Percentiles rank a stretch among this genome's conserved stretches.
These are phyloP conservation scores for Betula pendula DNA, from an alignment of 306 rosid genomes.

Conservation along the genomic window DNA sequence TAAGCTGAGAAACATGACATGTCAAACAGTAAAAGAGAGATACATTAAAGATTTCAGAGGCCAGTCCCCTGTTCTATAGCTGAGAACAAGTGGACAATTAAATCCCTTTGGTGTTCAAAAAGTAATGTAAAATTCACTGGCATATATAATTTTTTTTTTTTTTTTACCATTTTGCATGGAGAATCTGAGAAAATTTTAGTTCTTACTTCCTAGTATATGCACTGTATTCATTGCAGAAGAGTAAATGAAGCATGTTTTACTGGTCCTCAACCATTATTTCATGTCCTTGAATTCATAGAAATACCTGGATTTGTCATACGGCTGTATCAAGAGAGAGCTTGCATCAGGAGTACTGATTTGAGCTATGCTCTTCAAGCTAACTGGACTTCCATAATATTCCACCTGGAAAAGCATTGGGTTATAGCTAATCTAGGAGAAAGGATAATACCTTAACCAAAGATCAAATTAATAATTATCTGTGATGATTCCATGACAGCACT, in stretches of 20 bases:
- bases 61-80: slow-evolving; percentile 8
- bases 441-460: slow-evolving; percentile 14
- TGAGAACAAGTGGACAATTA: background rate
- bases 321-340: slow-evolving; percentile 79
- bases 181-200: background rate
- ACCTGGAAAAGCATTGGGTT: slow-evolving; percentile 56
- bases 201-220: slow-evolving; percentile 6
- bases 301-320: slow-evolving; percentile 95
- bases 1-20: slow-evolving; percentile 56
- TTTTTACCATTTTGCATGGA: background rate
- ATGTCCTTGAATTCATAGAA: slow-evolving; percentile 18
- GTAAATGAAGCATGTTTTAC: slow-evolving; percentile 19
- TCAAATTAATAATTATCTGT: background rate
- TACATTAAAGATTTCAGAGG: slow-evolving; percentile 15
- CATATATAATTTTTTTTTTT: background rate
- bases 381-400: slow-evolving; percentile 93
- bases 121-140: background rate
- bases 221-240: slow-evolving; percentile 1
- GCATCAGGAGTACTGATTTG: slow-evolving; percentile 94
- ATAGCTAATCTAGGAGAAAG: slow-evolving; percentile 27
- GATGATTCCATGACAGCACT: background rate
- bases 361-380: slow-evolving; percentile 92
- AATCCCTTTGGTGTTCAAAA: background rate
- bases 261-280: slow-evolving; percentile 11
- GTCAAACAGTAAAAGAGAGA: slow-evolving; percentile 9